phyloP scores from a whole-genome alignment of 495 filamentous ascomycete genomes.

The Pseudevernia furfuracea region DNA sequence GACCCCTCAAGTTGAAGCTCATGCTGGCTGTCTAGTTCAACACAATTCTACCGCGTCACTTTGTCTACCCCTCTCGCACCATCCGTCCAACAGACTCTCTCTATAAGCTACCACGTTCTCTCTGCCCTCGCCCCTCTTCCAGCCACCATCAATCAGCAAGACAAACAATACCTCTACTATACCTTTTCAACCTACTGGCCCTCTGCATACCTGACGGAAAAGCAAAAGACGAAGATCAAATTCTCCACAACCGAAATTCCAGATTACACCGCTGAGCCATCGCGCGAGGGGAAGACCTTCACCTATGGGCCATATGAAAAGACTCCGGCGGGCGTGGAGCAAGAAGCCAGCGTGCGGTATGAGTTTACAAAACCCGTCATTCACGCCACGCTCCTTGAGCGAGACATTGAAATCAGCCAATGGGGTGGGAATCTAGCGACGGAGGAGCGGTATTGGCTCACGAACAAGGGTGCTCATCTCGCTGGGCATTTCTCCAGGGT shows the following conservation, averaged over 20 bases:
- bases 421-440: slow-evolving; percentile 95
- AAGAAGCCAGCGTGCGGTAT: slow-evolving; percentile 74
- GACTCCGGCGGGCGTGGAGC: slow-evolving; percentile 57
- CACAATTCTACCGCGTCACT: slow-evolving; percentile 76
- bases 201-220: slow-evolving; percentile 73
- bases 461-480: slow-evolving; percentile 78
- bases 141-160: slow-evolving; percentile 66
- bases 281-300: slow-evolving; percentile 74
- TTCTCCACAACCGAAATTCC: slow-evolving; percentile 69
- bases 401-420: slow-evolving; percentile 90
- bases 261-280: slow-evolving; percentile 78
- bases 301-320: slow-evolving; percentile 85
- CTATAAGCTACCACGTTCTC: slow-evolving; percentile 75
- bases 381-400: slow-evolving; percentile 66
- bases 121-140: slow-evolving; percentile 70
- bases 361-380: slow-evolving; percentile 91
- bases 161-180: slow-evolving; percentile 80
- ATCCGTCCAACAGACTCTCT: slow-evolving; percentile 70
- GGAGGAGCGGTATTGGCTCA: slow-evolving; percentile 87
- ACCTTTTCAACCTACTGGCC: slow-evolving; percentile 72
- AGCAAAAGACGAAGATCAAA: slow-evolving; percentile 96
- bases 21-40: slow-evolving; percentile 44
- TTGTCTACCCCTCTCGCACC: slow-evolving; percentile 67
- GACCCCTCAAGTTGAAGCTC: slow-evolving; percentile 29
- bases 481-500: slow-evolving; percentile 80